These are phyloP conservation scores for Canavalia gladiata DNA, from an alignment of 306 rosid genomes.

Conservation along the genomic window DNA sequence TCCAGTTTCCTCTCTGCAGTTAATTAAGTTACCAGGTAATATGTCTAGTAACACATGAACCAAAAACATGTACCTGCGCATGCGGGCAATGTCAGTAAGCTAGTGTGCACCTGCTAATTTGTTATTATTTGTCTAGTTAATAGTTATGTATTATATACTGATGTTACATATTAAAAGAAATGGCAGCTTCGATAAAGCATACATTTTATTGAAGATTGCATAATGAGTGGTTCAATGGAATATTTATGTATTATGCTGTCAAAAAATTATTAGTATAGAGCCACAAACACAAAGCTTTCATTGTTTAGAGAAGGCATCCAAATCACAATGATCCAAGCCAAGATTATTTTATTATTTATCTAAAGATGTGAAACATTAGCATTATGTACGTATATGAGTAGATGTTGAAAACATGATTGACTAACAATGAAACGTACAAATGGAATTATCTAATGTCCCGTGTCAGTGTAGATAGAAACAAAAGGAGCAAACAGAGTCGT, in stretches of 20 bases:
- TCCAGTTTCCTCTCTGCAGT: background rate
- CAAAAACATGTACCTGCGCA: conserved; percentile 11
- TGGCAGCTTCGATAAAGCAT: background rate
- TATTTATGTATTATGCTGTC: background rate
- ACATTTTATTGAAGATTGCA: background rate
- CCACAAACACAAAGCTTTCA: background rate
- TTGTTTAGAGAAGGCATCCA: background rate
- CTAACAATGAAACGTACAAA: background rate
- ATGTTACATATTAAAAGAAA: background rate
- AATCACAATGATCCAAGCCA: background rate
- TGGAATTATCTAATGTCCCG: background rate
- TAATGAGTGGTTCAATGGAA: background rate
- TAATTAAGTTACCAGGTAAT: background rate
- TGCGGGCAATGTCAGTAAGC: background rate
- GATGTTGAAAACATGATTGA: conserved; percentile 40
- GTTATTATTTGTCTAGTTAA: background rate
- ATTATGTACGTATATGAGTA: background rate
- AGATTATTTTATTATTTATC: background rate
- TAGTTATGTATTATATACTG: background rate
- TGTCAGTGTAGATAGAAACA: conserved; percentile 49
- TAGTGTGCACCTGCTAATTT: background rate
- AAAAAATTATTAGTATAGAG: background rate
- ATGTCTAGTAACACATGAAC: background rate
- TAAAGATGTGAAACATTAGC: background rate
- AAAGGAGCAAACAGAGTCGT: conserved; percentile 45